Conservation (phyloP, 2,329 filamentous ascomycete genomes). For the Microdochium bolleyi region DNA sequence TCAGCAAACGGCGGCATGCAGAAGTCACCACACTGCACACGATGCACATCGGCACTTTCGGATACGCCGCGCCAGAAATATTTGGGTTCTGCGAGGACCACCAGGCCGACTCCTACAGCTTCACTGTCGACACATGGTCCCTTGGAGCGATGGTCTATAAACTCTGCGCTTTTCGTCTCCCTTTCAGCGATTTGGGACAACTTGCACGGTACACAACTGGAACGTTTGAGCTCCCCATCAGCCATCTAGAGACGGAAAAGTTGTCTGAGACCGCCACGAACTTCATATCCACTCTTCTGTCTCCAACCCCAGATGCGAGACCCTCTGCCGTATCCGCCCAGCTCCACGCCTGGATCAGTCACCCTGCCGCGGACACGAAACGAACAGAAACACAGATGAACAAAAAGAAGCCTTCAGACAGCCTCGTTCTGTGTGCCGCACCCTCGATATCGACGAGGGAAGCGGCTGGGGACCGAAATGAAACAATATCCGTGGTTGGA, state of each 20-base stretch:
- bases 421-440: too few species aligned
- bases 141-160: conserved; percentile 11
- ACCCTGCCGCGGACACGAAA: too few species aligned
- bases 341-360: too few species aligned
- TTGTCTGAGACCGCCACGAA: too few species aligned
- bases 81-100: conserved; percentile 2
- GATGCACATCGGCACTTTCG: conserved; percentile 5
- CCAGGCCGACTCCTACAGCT: conserved; percentile 1
- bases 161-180: not conserved
- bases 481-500: too few species aligned
- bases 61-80: conserved; percentile 14
- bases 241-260: not conserved
- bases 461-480: too few species aligned
- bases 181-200: not conserved
- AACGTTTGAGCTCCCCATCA: not conserved
- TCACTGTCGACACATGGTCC: conserved; percentile 16
- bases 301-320: too few species aligned
- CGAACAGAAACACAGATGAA: too few species aligned
- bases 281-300: too few species aligned
- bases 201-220: not conserved
- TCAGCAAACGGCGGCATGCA: conserved; percentile 10
- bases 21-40: conserved; percentile 8
- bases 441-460: too few species aligned
- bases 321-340: too few species aligned
- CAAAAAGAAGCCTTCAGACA: too few species aligned